Percentiles rank a stretch among this genome's conserved stretches.
Conservation (phyloP, 2,329 filamentous ascomycete genomes). For the Pyrenochaeta sp. region DNA sequence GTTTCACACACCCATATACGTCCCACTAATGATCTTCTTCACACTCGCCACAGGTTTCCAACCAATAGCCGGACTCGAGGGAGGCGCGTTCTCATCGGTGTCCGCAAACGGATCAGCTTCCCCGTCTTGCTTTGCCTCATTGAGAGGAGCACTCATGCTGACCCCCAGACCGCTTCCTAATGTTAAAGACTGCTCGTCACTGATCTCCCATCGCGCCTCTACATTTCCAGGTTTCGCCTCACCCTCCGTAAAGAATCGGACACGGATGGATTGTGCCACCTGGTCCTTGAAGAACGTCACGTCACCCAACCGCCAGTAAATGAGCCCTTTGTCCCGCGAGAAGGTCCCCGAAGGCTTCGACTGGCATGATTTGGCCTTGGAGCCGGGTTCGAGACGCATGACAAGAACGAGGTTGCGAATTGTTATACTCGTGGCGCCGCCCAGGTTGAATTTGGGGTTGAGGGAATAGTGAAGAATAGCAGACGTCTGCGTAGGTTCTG, state of each 20-base stretch:
- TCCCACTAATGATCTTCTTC: constrained; percentile 49
- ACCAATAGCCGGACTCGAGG: constrained; percentile 31
- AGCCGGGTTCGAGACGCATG: constrained; percentile 70
- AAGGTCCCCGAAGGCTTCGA: constrained; percentile 84
- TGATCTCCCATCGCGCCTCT: constrained; percentile 83
- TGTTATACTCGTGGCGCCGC: constrained; percentile 57
- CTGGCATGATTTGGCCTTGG: constrained; percentile 72
- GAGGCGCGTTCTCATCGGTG: constrained; percentile 53
- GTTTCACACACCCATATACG: constrained; percentile 45
- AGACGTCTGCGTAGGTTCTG: constrained; percentile 84
- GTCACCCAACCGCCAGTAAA: constrained; percentile 84
- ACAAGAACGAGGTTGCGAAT: constrained; percentile 80
- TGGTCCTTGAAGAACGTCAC: constrained; percentile 69
- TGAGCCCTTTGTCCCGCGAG: constrained; percentile 75
- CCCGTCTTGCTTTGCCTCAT: constrained; percentile 53
- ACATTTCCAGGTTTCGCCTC: constrained; percentile 76
- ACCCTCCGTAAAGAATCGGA: constrained; percentile 78
- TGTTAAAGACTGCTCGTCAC: constrained; percentile 56
- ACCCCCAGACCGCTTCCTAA: constrained; percentile 71
- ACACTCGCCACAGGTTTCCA: constrained; percentile 47
- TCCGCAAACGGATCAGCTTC: constrained; percentile 77
- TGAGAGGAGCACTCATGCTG: constrained; percentile 44
- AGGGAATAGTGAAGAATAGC: constrained; percentile 84
- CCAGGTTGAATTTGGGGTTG: constrained; percentile 71
- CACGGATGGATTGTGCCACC: constrained; percentile 77